Evolutionary conservation across 768 basidiomycete species (phyloP), one percentile per base, ranked within the genome.

Genomic region (Tulasnella sp.): DNA sequence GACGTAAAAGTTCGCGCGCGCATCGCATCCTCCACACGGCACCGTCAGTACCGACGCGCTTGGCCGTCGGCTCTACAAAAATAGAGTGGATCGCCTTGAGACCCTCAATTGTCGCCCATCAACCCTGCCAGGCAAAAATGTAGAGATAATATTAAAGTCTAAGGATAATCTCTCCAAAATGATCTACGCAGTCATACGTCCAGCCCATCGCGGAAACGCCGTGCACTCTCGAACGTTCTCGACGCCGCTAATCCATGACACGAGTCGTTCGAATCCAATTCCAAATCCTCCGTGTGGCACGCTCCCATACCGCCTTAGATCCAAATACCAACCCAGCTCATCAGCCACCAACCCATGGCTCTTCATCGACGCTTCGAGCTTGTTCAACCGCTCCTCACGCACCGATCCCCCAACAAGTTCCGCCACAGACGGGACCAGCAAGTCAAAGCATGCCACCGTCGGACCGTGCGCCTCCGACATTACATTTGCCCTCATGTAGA

Each of bases 211-310:
- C 0, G 95, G 95, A 84, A 97, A 93, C 5, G 93, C 87, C 47
- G 95, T 87, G 77, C 93, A 93, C 79, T 99, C 97, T 73, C 92
- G 83, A n/a, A 98, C 86, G 80, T 96, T 98, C 73, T 90, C 89
- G 62, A 92, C 83, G 0, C 94, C 95, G 22, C 89, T 88, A 12
- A 97, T 80, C 91, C 92, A 96, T 59, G 88, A 87, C 19, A 98
- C 83, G 22, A 97, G 82, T 74, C 97, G 83, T 80, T 99, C 97
- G 77, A 96, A 97, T 1, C 97, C 97, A 83, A 98, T 84, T 5
- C 97, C 97, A 80, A 94, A 98, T 17, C 97, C 97, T 17, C 92
- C 95, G 80, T 98, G 96, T 2, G 94, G 91, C 22, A 92, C 90
- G 19, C 90, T 89, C 11, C 97, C 97, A 76, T 86, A 95, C 77